Base-by-base conservation (phyloP, 2,329 filamentous ascomycete genomes). In the Colletotrichum sidae region DNA sequence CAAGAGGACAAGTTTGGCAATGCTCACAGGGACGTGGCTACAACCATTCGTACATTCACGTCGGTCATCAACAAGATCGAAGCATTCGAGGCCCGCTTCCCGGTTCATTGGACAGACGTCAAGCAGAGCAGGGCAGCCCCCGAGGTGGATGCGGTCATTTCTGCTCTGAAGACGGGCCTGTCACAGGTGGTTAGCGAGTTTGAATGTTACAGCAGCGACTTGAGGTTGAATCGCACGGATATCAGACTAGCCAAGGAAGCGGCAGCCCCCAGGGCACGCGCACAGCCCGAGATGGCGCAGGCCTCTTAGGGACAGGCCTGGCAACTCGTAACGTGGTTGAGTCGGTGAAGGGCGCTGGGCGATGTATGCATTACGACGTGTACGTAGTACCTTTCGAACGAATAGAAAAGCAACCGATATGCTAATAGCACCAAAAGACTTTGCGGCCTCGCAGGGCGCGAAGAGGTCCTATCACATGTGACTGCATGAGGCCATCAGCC, bases 1-100 rank as follows among this genome's bases (percentile, higher is more conserved):
- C 81, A 82, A 4, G 94, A 98, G 76, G 95, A 98, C 75, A 85
- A 86, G 51, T 96, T 89, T 73, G 95, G 95, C 12, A 92, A 92
- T 70, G 95, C 96, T n/a, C 91, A 96, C 69, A 84, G 89, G 47
- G 92, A 96, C 69, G 88, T 98, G 2, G 88, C 92, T 1, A 80
- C 79, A 53, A 90, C 97, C 61, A 87, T 97, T 55, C 87, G 90
- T 51, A 87, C 88, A 1, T 87, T 96, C 67, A 94, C 92, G 0
- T 71, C 76, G 0, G 88, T 92, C 0, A 89, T 94, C 60, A 84
- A 81, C 59, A 88, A 88, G 69, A 80, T 97, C 4, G 90, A 97
- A 72, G 79, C 75, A 2, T 93, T 96, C 73, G 84, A 88, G 69
- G 76, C 76, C 8, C 78, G 72, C 2, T 79, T 91, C 47, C 83